phyloP scores from a whole-genome alignment of 2,329 filamentous ascomycete species.

The Xylaria sp. region DNA sequence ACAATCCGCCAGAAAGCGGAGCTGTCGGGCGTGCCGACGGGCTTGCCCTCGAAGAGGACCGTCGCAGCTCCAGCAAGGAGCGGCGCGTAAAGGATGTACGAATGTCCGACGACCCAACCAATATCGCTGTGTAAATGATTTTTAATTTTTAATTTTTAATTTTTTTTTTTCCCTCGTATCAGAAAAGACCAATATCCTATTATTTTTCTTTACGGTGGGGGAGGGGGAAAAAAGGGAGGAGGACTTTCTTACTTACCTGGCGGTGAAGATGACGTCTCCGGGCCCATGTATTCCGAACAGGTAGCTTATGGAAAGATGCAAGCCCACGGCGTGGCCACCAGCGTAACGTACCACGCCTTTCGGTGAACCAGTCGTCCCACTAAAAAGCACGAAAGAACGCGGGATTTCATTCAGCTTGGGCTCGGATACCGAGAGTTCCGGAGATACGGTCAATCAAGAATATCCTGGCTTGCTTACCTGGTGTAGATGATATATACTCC shows the following conservation, averaged over 20 bases:
- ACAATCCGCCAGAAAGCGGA: conserved; percentile 89
- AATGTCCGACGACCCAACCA: conserved; percentile 89
- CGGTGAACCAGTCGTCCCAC: conserved; percentile 76
- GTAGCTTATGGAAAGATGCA: conserved; percentile 79
- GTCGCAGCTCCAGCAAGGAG: conserved; percentile 87
- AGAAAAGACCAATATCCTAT: no score
- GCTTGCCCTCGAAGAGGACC: conserved; percentile 93
- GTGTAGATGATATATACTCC: conserved; percentile 87
- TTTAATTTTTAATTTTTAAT: no score
- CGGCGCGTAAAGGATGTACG: conserved; percentile 90
- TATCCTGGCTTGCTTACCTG: conserved; percentile 25
- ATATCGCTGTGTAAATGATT: conserved; percentile 69
- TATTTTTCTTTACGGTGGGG: not conserved
- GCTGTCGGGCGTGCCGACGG: conserved; percentile 87
- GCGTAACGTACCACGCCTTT: conserved; percentile 81
- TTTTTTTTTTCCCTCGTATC: no score
- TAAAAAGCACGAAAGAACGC: conserved; percentile 48
- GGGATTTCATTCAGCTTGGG: conserved; percentile 8
- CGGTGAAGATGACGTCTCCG: conserved; percentile 72
- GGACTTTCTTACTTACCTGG: conserved; percentile 54
- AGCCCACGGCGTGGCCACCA: conserved; percentile 86
- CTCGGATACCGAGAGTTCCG: conserved; percentile 10
- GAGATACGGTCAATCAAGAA: no score
- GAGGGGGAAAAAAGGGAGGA: not conserved
- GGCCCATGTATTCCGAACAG: conserved; percentile 72